These are phyloP conservation scores for Haplographium delicatum DNA, from an alignment of 495 filamentous ascomycete species.

Conservation along the genomic window DNA sequence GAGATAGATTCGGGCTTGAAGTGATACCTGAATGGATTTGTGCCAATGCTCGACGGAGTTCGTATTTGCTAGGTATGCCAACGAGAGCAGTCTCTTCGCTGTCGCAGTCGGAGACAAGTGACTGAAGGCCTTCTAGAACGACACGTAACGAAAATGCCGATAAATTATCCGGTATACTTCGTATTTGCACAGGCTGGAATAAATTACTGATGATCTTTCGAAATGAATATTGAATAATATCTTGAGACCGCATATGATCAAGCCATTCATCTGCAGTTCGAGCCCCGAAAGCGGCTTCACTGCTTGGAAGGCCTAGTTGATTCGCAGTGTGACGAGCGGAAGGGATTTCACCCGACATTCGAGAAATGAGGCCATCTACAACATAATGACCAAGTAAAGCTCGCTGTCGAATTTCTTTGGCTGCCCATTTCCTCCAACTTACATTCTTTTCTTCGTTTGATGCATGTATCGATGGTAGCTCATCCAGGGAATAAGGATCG, in stretches of 20 bases:
- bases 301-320: slow-evolving; percentile 35
- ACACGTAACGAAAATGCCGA: slow-evolving; percentile 41
- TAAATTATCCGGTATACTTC: slow-evolving; percentile 18
- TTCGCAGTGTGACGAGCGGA: slow-evolving; percentile 42
- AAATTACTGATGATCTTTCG: slow-evolving; percentile 37
- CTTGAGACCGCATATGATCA: slow-evolving; percentile 31
- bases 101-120: slow-evolving; percentile 37
- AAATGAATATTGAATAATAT: slow-evolving; percentile 35
- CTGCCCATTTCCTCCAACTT: slow-evolving; percentile 41
- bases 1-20: slow-evolving; percentile 35
- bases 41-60: slow-evolving; percentile 37
- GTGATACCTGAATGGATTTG: slow-evolving; percentile 39
- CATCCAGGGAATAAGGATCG: not conserved
- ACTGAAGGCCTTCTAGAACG: slow-evolving; percentile 42
- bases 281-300: slow-evolving; percentile 40
- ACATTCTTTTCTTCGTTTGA: slow-evolving; percentile 34
- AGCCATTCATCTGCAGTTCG: slow-evolving; percentile 40
- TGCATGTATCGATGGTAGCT: slow-evolving; percentile 31
- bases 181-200: slow-evolving; percentile 32
- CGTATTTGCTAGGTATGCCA: slow-evolving; percentile 38
- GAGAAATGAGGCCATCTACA: slow-evolving; percentile 42
- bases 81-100: slow-evolving; percentile 32
- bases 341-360: slow-evolving; percentile 40
- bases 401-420: slow-evolving; percentile 43
- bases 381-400: slow-evolving; percentile 43